Base-by-base conservation (phyloP, 2,329 filamentous ascomycete genomes). In the Ceratocystis cubensis region DNA sequence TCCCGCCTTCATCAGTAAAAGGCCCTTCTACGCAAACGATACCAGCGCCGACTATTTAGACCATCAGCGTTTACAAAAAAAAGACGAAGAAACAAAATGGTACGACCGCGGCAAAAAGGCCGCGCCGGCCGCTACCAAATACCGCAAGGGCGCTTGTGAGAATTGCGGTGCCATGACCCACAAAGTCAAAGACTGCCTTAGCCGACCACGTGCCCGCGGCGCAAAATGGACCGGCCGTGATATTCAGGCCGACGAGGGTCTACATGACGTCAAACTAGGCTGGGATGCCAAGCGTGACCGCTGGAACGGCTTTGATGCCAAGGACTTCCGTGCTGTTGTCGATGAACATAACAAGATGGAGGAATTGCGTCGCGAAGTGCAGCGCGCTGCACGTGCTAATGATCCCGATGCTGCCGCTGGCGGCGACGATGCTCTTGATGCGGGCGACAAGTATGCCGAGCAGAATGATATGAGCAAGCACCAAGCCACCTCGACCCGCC, bases 81-180 rank as follows among this genome's bases (percentile, higher is more conserved):
- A 70, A 62, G 66, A 65, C 37, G 74, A 75, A 48, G 75, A 77
- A 48, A 84, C 87, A 61, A 62, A 62, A 64, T 96, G 92, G 93
- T 96, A 96, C 77, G 89, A 96, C 69, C 88, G 94, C 56, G 91
- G 91, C 64, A 88, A 88, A 77, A 93, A 90, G 74, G 78, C 84
- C 10, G 91, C 89, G 0, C 90, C 91, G 3, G 91, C 91, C 0
- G 91, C 93, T 63, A 99, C 94, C 70, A 99, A 96, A 74, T 99
- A 89, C 75, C 89, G 95, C 70, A 99, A 97, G 79, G 94, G 95
- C 73, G 93, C 94, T 65, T 99, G 94, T 78, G 93, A 97, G 77
- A 99, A 99, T 77, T 99, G 94, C 78, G 94, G 94, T 72, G 88
- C 91, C 67, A 95, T 97, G 89, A 91, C 89, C 70, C 94, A 99